A percentile compares a stretch with the other conserved stretches of the same genome.
Conservation (phyloP, 2,329 filamentous ascomycete species). For the Lasiodiplodia sp. region DNA sequence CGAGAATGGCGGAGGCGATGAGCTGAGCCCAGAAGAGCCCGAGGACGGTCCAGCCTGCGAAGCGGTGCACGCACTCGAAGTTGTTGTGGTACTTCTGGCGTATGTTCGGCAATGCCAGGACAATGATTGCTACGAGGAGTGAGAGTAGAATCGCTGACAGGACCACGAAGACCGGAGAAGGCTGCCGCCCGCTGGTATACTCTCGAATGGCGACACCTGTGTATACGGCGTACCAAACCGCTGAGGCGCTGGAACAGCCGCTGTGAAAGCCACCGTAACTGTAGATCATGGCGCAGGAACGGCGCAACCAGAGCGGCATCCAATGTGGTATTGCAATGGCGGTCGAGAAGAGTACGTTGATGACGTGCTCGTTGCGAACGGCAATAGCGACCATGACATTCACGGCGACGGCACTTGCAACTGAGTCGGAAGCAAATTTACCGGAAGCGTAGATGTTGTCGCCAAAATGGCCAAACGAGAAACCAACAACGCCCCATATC, state of each 20-base stretch:
- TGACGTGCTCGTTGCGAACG: conserved; percentile 43
- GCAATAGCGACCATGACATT: conserved; percentile 44
- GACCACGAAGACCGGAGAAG: conserved; percentile 32
- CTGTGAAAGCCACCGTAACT: conserved; percentile 46
- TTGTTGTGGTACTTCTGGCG: conserved; percentile 40
- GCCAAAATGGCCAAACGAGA: conserved; percentile 5
- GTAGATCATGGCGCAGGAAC: conserved; percentile 40
- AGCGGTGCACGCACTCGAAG: conserved; percentile 46
- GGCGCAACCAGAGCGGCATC: conserved; percentile 37
- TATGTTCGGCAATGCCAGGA: conserved; percentile 38
- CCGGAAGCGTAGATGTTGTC: conserved; percentile 4
- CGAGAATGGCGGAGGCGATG: conserved; percentile 23
- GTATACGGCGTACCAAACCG: conserved; percentile 54
- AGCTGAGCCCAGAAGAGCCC: conserved; percentile 42
- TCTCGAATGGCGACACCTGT: conserved; percentile 41
- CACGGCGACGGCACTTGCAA: conserved; percentile 42
- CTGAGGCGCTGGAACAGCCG: conserved; percentile 41
- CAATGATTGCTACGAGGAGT: conserved; percentile 37
- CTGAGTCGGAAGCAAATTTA: neutral
- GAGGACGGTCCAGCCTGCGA: conserved; percentile 44
- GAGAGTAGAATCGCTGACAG: conserved; percentile 36
- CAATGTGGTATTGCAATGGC: conserved; percentile 43
- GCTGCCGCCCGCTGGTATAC: conserved; percentile 33
- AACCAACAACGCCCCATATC: conserved; percentile 23
- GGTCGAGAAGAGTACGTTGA: conserved; percentile 42